These are phyloP conservation scores for Begonia peltatifolia DNA, from an alignment of 306 rosid species.

Conservation along the genomic window DNA sequence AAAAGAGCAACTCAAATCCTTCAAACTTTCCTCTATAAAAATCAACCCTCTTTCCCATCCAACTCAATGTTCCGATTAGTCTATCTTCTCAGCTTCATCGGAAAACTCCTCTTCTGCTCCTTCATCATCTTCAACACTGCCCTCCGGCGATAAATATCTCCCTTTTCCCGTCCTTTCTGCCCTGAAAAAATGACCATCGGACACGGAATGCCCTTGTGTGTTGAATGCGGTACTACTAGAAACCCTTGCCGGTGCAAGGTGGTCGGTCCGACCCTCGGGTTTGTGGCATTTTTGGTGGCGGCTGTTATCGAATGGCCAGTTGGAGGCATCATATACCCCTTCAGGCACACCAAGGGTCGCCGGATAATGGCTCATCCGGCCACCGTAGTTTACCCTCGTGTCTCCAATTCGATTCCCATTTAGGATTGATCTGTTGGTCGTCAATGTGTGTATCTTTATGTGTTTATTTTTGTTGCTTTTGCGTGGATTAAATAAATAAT, in stretches of 20 bases:
- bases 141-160: background rate
- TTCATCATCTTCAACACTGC: background rate
- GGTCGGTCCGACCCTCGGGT: slow-evolving; percentile 64
- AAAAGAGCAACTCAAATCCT: too few relatives aligned
- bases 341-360: slow-evolving; percentile 57
- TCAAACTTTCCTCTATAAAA: background rate
- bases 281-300: slow-evolving; percentile 40
- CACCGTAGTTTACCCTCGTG: slow-evolving; percentile 44
- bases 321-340: slow-evolving; percentile 46
- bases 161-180: background rate
- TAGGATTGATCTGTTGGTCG: background rate
- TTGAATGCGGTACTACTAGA: slow-evolving; percentile 51
- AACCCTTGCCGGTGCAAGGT: slow-evolving; percentile 86
- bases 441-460: background rate
- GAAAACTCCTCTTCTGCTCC: background rate
- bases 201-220: slow-evolving; percentile 35
- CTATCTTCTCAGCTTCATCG: background rate
- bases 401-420: slow-evolving; percentile 34
- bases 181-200: background rate
- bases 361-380: slow-evolving; percentile 71
- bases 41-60: background rate
- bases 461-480: background rate
- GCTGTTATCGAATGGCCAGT: slow-evolving; percentile 77
- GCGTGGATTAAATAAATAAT: too few relatives aligned
- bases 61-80: background rate